These are phyloP conservation scores for Aspergillus olivimuriae DNA, from an alignment of 495 filamentous ascomycete species.

Conservation along the genomic window DNA sequence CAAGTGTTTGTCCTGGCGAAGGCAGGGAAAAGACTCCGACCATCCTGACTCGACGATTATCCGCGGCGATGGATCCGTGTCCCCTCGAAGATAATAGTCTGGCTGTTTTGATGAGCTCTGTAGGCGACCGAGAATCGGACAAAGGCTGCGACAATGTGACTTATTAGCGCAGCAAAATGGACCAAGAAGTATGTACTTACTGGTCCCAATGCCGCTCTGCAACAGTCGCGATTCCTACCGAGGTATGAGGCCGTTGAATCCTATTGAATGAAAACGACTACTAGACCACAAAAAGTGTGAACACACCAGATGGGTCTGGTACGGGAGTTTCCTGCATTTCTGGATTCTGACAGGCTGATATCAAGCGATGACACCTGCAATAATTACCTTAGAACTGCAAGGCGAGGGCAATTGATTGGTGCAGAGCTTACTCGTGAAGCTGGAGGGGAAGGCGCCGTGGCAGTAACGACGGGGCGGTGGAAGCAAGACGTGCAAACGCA, in stretches of 20 bases:
- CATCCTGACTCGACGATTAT: constrained; percentile 3
- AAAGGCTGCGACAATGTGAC: constrained; percentile 1
- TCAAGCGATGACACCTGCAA: too few species aligned
- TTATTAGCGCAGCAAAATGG: constrained; percentile 4
- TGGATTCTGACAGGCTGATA: too few species aligned
- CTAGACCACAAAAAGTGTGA: too few species aligned
- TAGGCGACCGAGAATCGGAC: constrained; percentile 1
- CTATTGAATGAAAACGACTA: too few species aligned
- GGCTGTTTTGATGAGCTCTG: constrained; percentile 1
- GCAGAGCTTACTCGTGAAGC: too few species aligned
- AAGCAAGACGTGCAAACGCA: too few species aligned
- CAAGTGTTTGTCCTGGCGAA: constrained; percentile 1
- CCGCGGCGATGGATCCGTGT: neutral
- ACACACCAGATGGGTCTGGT: too few species aligned
- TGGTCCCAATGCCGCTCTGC: constrained; percentile 3
- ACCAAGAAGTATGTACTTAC: constrained; percentile 1
- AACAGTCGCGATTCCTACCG: neutral
- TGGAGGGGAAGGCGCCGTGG: too few species aligned
- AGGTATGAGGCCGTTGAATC: neutral
- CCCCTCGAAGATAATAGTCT: constrained; percentile 2
- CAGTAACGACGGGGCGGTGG: too few species aligned
- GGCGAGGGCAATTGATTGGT: too few species aligned
- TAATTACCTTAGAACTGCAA: too few species aligned
- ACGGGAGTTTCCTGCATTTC: too few species aligned
- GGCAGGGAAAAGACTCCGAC: neutral